These are phyloP conservation scores for Entomortierella lignicola DNA, from an alignment of 192 early-diverging fungal genomes.

Conservation along the genomic window DNA sequence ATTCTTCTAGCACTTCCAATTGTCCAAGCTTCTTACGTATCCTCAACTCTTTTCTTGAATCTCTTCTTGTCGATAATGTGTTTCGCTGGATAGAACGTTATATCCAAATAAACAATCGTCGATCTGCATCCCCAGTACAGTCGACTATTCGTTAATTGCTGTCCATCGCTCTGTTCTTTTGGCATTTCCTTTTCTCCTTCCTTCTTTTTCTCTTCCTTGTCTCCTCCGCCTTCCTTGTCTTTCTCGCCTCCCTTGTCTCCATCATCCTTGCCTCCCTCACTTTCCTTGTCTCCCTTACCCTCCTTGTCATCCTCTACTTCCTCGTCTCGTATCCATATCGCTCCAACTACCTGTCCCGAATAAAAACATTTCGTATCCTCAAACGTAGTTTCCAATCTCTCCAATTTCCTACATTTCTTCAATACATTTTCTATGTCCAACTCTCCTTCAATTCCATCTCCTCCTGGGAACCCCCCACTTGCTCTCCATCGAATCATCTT, in stretches of 20 bases:
- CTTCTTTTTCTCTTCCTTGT: too few species aligned
- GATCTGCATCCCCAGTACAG: constrained; percentile 8
- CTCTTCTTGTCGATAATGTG: not conserved
- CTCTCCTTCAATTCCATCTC: not conserved
- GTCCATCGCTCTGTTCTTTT: not conserved
- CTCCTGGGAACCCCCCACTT: too few species aligned
- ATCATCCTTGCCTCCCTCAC: not conserved
- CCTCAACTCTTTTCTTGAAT: constrained; percentile 1
- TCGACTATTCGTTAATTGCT: too few species aligned
- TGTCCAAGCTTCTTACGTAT: constrained; percentile 7
- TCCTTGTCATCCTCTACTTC: too few species aligned
- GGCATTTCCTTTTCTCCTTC: too few species aligned
- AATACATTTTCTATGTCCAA: constrained; percentile 3
- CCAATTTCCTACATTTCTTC: not conserved
- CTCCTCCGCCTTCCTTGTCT: too few species aligned
- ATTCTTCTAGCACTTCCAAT: not conserved
- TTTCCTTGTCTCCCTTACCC: too few species aligned
- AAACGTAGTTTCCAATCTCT: not conserved
- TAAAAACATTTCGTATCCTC: not conserved
- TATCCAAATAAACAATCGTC: constrained; percentile 6
- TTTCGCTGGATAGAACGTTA: not conserved
- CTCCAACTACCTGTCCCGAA: not conserved
- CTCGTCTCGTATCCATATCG: not conserved
- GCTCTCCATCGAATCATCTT: constrained; percentile 5
- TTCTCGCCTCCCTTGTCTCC: too few species aligned